A percentile compares a stretch with the other conserved stretches of the same genome.
Conservation (phyloP, 2,329 filamentous ascomycete species). For the Didymella glomerata region DNA sequence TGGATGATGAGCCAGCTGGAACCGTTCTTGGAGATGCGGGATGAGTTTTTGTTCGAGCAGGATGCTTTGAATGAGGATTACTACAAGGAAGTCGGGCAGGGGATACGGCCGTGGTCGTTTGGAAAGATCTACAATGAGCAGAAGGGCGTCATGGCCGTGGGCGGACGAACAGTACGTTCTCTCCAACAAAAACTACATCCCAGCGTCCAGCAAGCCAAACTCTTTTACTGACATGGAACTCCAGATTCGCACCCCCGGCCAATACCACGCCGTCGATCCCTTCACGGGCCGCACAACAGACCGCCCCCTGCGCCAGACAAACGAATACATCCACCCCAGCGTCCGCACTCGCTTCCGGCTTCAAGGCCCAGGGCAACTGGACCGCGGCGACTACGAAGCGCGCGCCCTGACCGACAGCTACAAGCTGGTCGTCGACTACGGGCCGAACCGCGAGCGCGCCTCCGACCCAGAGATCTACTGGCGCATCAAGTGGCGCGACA, state of each 20-base stretch:
- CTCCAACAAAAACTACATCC: neutral
- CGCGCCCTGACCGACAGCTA: slow-evolving; percentile 57
- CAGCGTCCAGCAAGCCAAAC: neutral
- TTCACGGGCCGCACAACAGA: slow-evolving; percentile 53
- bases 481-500: slow-evolving; percentile 50
- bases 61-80: slow-evolving; percentile 56
- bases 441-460: slow-evolving; percentile 33
- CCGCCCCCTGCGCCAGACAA: slow-evolving; percentile 57
- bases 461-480: slow-evolving; percentile 55
- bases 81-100: slow-evolving; percentile 54
- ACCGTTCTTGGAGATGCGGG: slow-evolving; percentile 58
- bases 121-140: slow-evolving; percentile 56
- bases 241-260: slow-evolving; percentile 56
- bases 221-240: slow-evolving; percentile 4
- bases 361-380: slow-evolving; percentile 57
- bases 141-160: slow-evolving; percentile 58
- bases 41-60: slow-evolving; percentile 58
- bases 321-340: slow-evolving; percentile 62
- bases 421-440: slow-evolving; percentile 57
- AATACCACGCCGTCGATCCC: slow-evolving; percentile 58
- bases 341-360: slow-evolving; percentile 57
- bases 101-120: slow-evolving; percentile 58
- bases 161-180: slow-evolving; percentile 52
- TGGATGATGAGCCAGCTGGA: slow-evolving; percentile 66
- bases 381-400: slow-evolving; percentile 56